Conservation (phyloP, 2,329 filamentous ascomycete species). For the Hortaea werneckii region DNA sequence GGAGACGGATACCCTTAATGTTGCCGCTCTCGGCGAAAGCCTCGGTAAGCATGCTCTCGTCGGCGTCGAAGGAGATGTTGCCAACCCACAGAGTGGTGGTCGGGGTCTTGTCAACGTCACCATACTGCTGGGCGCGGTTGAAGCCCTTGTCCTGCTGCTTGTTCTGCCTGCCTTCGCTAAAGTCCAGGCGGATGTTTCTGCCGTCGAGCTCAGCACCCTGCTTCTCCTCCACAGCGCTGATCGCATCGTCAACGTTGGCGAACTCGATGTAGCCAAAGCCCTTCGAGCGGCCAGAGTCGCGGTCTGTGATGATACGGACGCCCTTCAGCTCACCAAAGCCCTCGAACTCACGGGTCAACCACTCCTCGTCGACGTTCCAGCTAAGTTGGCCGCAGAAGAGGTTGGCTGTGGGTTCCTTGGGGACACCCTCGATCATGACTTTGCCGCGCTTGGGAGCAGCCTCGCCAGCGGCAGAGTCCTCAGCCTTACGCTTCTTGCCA, state of each 20-base stretch:
- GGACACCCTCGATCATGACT: conserved; percentile 27
- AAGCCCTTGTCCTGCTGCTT: conserved; percentile 41
- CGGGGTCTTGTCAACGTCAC: conserved; percentile 67
- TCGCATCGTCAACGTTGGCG: conserved; percentile 53
- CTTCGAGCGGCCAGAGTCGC: conserved; percentile 70
- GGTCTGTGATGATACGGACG: conserved; percentile 75
- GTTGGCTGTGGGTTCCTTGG: conserved; percentile 46
- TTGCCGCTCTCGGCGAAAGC: conserved; percentile 63
- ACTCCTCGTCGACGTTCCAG: conserved; percentile 82
- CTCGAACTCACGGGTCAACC: conserved; percentile 72
- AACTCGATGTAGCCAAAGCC: conserved; percentile 93
- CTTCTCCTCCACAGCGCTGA: conserved; percentile 64
- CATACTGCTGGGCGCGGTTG: conserved; percentile 57
- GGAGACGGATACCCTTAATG: conserved; percentile 73
- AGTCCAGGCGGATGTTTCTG: conserved; percentile 68
- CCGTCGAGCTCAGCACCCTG: conserved; percentile 64
- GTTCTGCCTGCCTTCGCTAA: conserved; percentile 56
- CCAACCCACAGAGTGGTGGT: conserved; percentile 85
- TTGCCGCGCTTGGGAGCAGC: conserved; percentile 55
- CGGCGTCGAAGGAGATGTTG: conserved; percentile 76
- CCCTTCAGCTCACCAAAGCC: conserved; percentile 61
- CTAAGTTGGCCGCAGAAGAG: conserved; percentile 85
- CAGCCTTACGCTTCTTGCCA: conserved; percentile 60
- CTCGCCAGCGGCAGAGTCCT: conserved; percentile 37
- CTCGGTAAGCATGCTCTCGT: conserved; percentile 63